Base-by-base conservation (phyloP, 495 filamentous ascomycete species). In the Pseudevernia furfuracea region DNA sequence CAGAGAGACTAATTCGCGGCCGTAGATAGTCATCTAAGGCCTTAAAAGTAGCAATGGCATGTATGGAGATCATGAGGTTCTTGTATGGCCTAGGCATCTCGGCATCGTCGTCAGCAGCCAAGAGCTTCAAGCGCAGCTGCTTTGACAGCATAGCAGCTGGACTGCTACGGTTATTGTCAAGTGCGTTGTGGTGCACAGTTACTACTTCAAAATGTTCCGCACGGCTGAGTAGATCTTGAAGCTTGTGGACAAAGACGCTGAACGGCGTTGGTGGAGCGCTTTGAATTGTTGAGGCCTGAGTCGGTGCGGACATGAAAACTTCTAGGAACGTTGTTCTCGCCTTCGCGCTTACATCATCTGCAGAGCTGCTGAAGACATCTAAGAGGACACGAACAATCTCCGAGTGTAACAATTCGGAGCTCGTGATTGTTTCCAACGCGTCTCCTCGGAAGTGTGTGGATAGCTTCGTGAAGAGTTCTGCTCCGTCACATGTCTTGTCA, bases 121-220 rank as follows among this genome's bases (percentile, higher is more conserved):
- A 84, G 14, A 99, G 79, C 71, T 90, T 92, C 21, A 99, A 82
- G 34, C 92, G 86, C 34, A 99, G 83, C 70, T 99, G 95, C 72
- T 97, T 99, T 11, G 91, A 91, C 19, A 99, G 82, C 94, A 97
- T 96, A 4, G 92, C 93, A 6, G 92, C 85, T 9, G 92, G 90
- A 70, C 91, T 97, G 78, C 87, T 94, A 58, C 93, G 85, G 58
- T 91, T 96, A 57, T 89, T 91, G 70, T 97, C 95, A 62, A 93
- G 89, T 15, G 90, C 87, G 67, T 94, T 96, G 62, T 96, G 89
- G 69, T 93, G 90, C 61, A 97, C 91, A 28, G 95, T 99, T 61
- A 96, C 78, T 48, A 99, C 95, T 72, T 97, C 95, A 71, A 97
- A 97, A 76, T 97, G 95, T 73, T 99, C 95, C 36, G 93, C 93